Conservation (phyloP, 2,329 filamentous ascomycete species). For the Torrubiella hemipterigena region DNA sequence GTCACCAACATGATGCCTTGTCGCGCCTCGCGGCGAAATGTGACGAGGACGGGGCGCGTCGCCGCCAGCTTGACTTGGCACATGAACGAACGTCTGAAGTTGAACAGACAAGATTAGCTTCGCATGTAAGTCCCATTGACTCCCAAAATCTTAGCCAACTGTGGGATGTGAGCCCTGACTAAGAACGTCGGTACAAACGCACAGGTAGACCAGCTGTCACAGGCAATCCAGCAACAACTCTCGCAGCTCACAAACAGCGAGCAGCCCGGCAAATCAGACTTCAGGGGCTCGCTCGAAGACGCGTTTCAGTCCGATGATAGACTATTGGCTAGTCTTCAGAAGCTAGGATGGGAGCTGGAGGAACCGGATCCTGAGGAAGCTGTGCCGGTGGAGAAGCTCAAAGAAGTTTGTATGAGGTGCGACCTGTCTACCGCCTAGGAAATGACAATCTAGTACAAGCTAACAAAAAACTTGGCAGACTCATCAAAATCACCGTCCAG, state of each 20-base stretch:
- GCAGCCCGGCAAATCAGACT: no score
- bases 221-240: no score
- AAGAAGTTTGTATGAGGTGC: slow-evolving; percentile 44
- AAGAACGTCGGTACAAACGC: no score
- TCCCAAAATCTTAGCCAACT: no score
- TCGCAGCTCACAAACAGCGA: no score
- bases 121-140: slow-evolving; percentile 21
- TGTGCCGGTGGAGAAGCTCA: slow-evolving; percentile 41
- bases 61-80: slow-evolving; percentile 16
- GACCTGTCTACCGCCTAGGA: neutral
- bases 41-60: slow-evolving; percentile 15
- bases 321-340: slow-evolving; percentile 52
- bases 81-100: slow-evolving; percentile 19
- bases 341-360: slow-evolving; percentile 50
- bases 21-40: slow-evolving; percentile 33
- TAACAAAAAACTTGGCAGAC: no score
- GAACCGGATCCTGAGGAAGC: slow-evolving; percentile 38
- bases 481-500: slow-evolving; percentile 47
- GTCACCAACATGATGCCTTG: slow-evolving; percentile 50
- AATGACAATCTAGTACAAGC: no score
- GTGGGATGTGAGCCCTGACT: no score
- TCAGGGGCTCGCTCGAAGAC: slow-evolving; percentile 36
- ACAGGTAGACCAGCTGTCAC: no score
- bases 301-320: slow-evolving; percentile 52
- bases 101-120: slow-evolving; percentile 27